phyloP scores from a whole-genome alignment of 345 rosid species.

The Luvunga scandens region DNA sequence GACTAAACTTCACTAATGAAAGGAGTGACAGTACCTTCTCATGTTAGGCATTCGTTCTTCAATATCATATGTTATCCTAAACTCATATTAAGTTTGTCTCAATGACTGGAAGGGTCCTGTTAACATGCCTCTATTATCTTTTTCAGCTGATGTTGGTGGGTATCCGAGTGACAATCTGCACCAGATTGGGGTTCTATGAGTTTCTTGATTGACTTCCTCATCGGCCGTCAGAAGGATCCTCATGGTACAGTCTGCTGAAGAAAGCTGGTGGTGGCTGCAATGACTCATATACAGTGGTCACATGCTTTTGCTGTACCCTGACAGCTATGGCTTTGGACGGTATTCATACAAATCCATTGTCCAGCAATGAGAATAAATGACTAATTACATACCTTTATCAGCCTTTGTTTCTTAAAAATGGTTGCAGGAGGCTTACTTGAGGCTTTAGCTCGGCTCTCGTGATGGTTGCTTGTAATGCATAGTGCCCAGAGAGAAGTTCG shows the following conservation, averaged over 20 bases:
- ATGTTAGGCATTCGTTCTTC: neutral
- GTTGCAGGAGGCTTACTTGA: slow-evolving; percentile 89
- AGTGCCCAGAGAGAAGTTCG: slow-evolving; percentile 87
- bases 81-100: neutral
- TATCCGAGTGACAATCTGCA: slow-evolving; percentile 47
- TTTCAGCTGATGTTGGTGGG: slow-evolving; percentile 50
- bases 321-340: slow-evolving; percentile 99
- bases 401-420: slow-evolving; percentile 12
- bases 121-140: slow-evolving; percentile 8
- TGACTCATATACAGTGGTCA: slow-evolving; percentile 92
- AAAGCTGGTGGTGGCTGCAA: slow-evolving; percentile 98
- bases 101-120: slow-evolving; percentile 1
- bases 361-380: neutral
- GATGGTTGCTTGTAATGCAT: slow-evolving; percentile 79
- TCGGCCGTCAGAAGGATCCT: slow-evolving; percentile 75
- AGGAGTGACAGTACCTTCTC: neutral
- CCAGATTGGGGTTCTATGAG: slow-evolving; percentile 89
- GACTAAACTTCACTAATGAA: neutral
- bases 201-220: slow-evolving; percentile 76
- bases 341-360: slow-evolving; percentile 22
- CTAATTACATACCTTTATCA: neutral
- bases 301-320: slow-evolving; percentile 86
- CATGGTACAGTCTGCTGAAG: slow-evolving; percentile 75
- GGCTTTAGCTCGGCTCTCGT: slow-evolving; percentile 75
- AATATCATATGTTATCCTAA: neutral